A percentile compares a stretch with the other conserved stretches of the same genome.
Evolutionary conservation across 2,329 filamentous ascomycete genomes (phyloP).

Genomic region (Blumeriella jaapii): DNA sequence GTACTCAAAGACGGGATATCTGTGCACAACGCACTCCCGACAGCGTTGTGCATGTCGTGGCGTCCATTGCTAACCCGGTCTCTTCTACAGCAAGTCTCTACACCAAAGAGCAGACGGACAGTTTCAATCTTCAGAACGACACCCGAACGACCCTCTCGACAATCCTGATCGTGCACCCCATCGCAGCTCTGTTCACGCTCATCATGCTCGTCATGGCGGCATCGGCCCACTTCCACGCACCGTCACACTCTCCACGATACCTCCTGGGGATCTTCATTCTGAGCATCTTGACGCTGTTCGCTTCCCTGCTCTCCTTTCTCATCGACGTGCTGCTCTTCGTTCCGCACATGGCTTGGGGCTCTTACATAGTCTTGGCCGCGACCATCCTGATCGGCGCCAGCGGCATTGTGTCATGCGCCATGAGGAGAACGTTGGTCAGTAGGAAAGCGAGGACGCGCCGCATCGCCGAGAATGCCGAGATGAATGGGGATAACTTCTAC

Average conservation of each 20-base stretch:
- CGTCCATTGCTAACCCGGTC: constrained; percentile 4
- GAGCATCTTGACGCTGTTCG: constrained; percentile 71
- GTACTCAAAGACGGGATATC: constrained; percentile 26
- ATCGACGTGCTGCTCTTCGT: constrained; percentile 92
- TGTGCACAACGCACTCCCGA: too few relatives aligned
- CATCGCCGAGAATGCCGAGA: constrained; percentile 89
- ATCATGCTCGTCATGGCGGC: constrained; percentile 72
- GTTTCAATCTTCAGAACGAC: constrained; percentile 44
- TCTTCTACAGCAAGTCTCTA: constrained; percentile 19
- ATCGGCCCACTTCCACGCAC: constrained; percentile 74
- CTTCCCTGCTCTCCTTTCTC: constrained; percentile 77
- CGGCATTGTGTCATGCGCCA: constrained; percentile 81
- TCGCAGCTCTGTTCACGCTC: constrained; percentile 77
- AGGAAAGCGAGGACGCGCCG: constrained; percentile 87
- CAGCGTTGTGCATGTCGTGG: not conserved
- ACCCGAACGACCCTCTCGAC: constrained; percentile 60
- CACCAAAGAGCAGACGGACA: constrained; percentile 18
- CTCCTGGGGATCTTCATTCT: constrained; percentile 78
- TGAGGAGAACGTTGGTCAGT: constrained; percentile 84
- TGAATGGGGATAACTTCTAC: constrained; percentile 92
- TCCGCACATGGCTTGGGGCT: constrained; percentile 86
- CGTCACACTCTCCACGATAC: constrained; percentile 83
- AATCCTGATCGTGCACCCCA: constrained; percentile 84
- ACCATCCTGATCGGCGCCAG: constrained; percentile 76
- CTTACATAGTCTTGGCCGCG: constrained; percentile 82